These are phyloP conservation scores for Neopestalotiopsis clavispora DNA, from an alignment of 2,329 filamentous ascomycete species.

Conservation along the genomic window DNA sequence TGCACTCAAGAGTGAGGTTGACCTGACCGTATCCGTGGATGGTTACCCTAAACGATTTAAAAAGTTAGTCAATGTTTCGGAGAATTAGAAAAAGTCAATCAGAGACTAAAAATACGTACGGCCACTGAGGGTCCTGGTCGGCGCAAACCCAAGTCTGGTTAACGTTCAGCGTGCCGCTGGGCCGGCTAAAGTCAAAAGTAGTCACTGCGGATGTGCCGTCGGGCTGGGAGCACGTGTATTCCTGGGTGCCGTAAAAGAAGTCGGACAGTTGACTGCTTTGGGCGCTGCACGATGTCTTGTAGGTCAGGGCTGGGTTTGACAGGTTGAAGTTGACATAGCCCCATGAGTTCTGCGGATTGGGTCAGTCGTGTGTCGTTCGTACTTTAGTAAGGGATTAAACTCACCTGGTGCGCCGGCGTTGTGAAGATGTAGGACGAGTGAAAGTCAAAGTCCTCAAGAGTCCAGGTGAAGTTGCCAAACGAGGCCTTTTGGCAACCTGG, in stretches of 20 bases:
- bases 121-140: constrained; percentile 42
- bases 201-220: constrained; percentile 26
- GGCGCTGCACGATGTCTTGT: constrained; percentile 44
- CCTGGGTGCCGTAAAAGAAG: constrained; percentile 54
- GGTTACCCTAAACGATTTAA: constrained; percentile 29
- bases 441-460: constrained; percentile 50
- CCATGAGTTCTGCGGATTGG: constrained; percentile 39
- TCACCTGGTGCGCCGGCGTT: constrained; percentile 53
- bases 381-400: background rate
- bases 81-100: background rate
- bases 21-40: constrained; percentile 38
- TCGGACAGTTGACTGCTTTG: constrained; percentile 47
- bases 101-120: constrained; percentile 34
- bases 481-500: constrained; percentile 39
- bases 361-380: background rate
- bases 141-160: constrained; percentile 56
- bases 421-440: constrained; percentile 54
- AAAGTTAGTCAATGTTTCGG: constrained; percentile 18
- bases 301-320: constrained; percentile 48
- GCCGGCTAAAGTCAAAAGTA: constrained; percentile 47
- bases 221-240: constrained; percentile 48
- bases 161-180: constrained; percentile 41
- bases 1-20: constrained; percentile 42
- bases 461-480: constrained; percentile 44
- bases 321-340: constrained; percentile 55